A percentile compares a stretch with the other conserved stretches of the same genome.
Conservation (phyloP, 2,329 filamentous ascomycete genomes). For the Xylariaceae sp. region DNA sequence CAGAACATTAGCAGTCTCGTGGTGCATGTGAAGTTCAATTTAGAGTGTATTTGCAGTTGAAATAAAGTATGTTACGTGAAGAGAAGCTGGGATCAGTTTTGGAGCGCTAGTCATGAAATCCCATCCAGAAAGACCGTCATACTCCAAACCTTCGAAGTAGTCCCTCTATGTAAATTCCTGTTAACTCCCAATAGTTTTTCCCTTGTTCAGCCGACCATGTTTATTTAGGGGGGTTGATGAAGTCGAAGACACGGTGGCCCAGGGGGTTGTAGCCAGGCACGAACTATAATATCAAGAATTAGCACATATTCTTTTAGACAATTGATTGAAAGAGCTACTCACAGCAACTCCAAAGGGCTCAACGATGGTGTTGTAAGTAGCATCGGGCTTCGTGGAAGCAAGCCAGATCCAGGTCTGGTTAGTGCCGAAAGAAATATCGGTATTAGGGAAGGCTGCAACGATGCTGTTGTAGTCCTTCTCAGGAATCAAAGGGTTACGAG, state of each 20-base stretch:
- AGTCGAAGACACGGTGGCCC: slow-evolving; percentile 26
- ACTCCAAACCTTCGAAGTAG: not conserved
- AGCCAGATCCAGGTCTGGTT: slow-evolving; percentile 31
- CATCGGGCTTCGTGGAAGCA: slow-evolving; percentile 21
- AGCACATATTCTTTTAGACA: not conserved
- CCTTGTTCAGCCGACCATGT: not conserved
- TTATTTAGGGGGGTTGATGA: slow-evolving; percentile 3
- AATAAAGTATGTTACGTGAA: slow-evolving; percentile 23
- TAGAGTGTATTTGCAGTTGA: slow-evolving; percentile 16
- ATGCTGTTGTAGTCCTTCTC: slow-evolving; percentile 18
- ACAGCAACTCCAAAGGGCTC: slow-evolving; percentile 26
- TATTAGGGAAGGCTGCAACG: not conserved
- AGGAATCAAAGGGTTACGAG: slow-evolving; percentile 14
- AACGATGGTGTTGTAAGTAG: slow-evolving; percentile 27
- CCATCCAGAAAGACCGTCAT: not conserved
- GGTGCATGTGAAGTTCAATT: not conserved
- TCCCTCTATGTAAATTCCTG: not conserved
- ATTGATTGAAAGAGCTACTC: not conserved
- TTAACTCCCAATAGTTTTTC: not conserved
- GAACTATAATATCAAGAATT: slow-evolving; percentile 7
- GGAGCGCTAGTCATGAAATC: not conserved
- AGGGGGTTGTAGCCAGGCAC: slow-evolving; percentile 24
- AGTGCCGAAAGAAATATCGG: slow-evolving; percentile 22
- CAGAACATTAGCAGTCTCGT: too few relatives aligned
- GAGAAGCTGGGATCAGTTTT: not conserved